Conservation (phyloP, 371 early-diverging fungal species). For the Chytridiales sp. region DNA sequence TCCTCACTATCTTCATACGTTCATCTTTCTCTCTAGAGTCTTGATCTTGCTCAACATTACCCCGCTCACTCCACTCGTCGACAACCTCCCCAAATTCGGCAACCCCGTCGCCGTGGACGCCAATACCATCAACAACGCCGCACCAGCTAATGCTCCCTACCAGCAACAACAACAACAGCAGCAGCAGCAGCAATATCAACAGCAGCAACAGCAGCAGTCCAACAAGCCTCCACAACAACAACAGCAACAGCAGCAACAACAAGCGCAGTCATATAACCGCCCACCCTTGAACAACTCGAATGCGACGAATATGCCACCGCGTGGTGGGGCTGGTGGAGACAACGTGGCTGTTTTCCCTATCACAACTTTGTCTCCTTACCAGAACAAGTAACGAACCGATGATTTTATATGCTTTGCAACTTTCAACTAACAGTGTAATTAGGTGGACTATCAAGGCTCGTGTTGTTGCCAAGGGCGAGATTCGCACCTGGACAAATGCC, state of each 20-base stretch:
- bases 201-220: conserved; percentile 8
- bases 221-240: conserved; percentile 3
- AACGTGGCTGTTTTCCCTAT: conserved; percentile 45
- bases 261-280: conserved; percentile 1
- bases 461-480: conserved; percentile 78
- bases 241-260: conserved; percentile 4
- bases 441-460: conserved; percentile 92
- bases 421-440: not conserved
- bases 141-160: not conserved
- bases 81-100: conserved; percentile 17
- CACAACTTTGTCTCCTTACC: conserved; percentile 62
- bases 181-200: conserved; percentile 27
- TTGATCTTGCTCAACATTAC: too few relatives aligned
- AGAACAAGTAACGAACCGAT: conserved; percentile 56
- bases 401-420: not conserved
- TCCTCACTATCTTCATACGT: too few relatives aligned
- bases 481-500: conserved; percentile 78
- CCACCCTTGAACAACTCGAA: conserved; percentile 2
- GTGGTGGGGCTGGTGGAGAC: conserved; percentile 11
- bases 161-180: conserved; percentile 20
- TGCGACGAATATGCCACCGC: conserved; percentile 17
- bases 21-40: too few relatives aligned
- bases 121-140: conserved; percentile 7
- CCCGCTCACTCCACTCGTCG: conserved; percentile 15
- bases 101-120: conserved; percentile 6